phyloP scores from a whole-genome alignment of 768 basidiomycete species.

The Hydnomerulius pinastri region DNA sequence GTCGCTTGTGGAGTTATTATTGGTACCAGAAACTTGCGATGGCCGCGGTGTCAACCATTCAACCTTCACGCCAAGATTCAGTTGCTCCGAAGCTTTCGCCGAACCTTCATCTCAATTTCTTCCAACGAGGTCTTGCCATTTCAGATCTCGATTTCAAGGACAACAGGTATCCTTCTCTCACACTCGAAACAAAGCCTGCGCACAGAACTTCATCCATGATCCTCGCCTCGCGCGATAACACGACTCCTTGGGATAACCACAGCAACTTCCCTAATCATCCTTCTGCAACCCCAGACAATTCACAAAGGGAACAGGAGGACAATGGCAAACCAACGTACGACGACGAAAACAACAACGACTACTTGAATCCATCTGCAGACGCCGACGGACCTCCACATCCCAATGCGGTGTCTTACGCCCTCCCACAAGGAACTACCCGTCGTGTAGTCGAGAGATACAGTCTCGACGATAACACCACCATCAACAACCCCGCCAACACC shows the following conservation, averaged over 20 bases:
- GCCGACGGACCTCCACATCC: slow-evolving; percentile 24
- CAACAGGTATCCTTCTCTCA: slow-evolving; percentile 53
- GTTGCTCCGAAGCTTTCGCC: slow-evolving; percentile 30
- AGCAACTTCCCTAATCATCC: slow-evolving; percentile 7
- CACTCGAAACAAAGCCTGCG: slow-evolving; percentile 23
- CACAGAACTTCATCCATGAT: slow-evolving; percentile 33
- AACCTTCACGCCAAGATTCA: slow-evolving; percentile 43
- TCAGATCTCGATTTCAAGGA: slow-evolving; percentile 65
- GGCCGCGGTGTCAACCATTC: slow-evolving; percentile 54
- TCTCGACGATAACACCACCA: slow-evolving; percentile 42
- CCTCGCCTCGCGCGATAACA: slow-evolving; percentile 28
- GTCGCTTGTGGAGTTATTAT: slow-evolving; percentile 21
- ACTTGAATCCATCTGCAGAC: slow-evolving; percentile 15
- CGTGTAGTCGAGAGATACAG: slow-evolving; percentile 55
- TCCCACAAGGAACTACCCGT: slow-evolving; percentile 44
- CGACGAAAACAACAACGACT: slow-evolving; percentile 22
- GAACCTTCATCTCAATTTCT: slow-evolving; percentile 41
- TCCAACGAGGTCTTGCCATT: slow-evolving; percentile 54
- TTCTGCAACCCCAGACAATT: slow-evolving; percentile 12
- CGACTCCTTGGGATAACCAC: slow-evolving; percentile 24
- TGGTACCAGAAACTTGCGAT: slow-evolving; percentile 26
- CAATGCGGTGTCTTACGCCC: slow-evolving; percentile 44
- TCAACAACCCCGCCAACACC: slow-evolving; percentile 17
- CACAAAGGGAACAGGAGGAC: slow-evolving; percentile 15
- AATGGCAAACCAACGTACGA: slow-evolving; percentile 25